These are phyloP conservation scores for Beta corolliflora DNA, from an alignment of 179 eudicot genomes.

Conservation along the genomic window DNA sequence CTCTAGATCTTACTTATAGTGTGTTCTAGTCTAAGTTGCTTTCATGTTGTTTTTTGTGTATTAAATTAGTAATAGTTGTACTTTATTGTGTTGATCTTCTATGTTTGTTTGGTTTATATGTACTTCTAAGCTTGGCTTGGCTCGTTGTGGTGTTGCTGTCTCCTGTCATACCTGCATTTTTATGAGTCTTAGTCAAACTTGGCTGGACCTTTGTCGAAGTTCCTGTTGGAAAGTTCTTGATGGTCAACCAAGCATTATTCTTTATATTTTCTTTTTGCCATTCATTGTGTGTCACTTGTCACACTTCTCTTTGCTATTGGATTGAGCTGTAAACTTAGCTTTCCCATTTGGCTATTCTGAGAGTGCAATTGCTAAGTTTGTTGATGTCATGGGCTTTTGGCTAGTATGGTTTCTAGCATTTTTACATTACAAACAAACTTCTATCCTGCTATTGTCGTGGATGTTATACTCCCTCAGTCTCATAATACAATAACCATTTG, in stretches of 20 bases:
- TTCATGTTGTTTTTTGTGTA: neutral
- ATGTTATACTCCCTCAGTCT: no score
- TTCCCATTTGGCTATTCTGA: neutral
- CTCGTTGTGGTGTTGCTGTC: neutral
- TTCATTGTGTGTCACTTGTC: neutral
- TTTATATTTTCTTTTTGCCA: neutral
- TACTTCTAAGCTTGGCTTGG: no score
- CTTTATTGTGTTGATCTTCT: neutral
- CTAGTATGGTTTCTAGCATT: neutral
- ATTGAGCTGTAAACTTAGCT: neutral
- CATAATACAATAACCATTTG: no score
- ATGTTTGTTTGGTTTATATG: no score
- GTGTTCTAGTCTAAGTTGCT: no score
- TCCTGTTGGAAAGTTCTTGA: no score
- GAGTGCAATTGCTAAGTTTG: neutral
- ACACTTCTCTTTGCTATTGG: neutral
- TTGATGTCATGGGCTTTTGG: neutral
- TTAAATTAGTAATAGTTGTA: neutral
- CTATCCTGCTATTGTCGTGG: no score
- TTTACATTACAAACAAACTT: neutral
- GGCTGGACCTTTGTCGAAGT: no score
- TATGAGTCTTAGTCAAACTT: no score
- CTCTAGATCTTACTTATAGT: neutral
- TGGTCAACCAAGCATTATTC: no score
- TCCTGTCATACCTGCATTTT: no score